Evolutionary conservation across 306 rosid species (phyloP).

Genomic region (Acacia crassicarpa): DNA sequence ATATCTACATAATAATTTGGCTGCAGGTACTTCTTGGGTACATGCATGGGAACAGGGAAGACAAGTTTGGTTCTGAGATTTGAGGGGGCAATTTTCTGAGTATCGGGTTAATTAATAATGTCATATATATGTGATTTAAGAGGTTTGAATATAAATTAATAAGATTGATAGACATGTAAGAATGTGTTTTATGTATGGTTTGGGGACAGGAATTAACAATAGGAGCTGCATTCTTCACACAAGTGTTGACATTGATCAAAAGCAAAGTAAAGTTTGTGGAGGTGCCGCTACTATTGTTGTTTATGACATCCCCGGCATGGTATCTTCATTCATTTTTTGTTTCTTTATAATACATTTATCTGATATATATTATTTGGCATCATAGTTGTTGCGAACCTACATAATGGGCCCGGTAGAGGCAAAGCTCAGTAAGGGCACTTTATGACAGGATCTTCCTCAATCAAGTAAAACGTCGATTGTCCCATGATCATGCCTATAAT

Average conservation of each 20-base stretch:
- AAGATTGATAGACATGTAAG: no score
- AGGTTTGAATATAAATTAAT: no score
- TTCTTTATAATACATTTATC: no score
- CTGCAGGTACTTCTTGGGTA: slow-evolving; percentile 79
- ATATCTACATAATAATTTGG: neutral
- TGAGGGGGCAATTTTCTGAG: slow-evolving; percentile 80
- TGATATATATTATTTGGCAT: no score
- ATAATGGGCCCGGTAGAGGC: no score
- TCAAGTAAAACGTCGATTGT: no score
- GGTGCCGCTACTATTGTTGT: slow-evolving; percentile 86
- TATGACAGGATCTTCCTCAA: no score
- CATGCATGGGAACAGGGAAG: slow-evolving; percentile 79
- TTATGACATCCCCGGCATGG: slow-evolving; percentile 72
- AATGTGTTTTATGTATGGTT: neutral
- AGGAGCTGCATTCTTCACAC: slow-evolving; percentile 92
- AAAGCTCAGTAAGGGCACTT: no score
- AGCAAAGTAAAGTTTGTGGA: slow-evolving; percentile 79
- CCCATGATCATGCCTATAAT: no score
- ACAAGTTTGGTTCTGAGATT: slow-evolving; percentile 86
- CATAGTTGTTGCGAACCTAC: no score
- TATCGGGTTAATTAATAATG: slow-evolving; percentile 50
- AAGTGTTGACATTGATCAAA: slow-evolving; percentile 73
- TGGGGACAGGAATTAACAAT: slow-evolving; percentile 78
- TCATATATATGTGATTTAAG: neutral
- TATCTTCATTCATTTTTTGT: neutral